phyloP scores from a whole-genome alignment of 768 basidiomycete species.

The Multifurca ochricompacta region DNA sequence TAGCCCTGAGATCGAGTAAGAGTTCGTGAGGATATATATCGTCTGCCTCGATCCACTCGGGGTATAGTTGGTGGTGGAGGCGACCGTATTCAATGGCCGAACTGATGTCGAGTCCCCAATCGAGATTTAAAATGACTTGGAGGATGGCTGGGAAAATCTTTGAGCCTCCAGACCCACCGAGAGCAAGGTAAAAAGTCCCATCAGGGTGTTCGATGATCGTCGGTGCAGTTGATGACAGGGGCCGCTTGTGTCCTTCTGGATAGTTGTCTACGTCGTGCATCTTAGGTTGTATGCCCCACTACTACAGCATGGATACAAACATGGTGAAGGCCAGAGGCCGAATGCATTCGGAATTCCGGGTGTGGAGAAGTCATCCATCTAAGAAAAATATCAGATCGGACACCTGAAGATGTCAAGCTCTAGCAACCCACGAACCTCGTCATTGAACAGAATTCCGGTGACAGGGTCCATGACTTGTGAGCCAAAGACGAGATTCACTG shows the following conservation, averaged over 20 bases:
- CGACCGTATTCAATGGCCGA: constrained; percentile 78
- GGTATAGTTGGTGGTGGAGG: constrained; percentile 82
- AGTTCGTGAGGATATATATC: constrained; percentile 47
- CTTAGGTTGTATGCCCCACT: not conserved
- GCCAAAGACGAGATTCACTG: constrained; percentile 87
- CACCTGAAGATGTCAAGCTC: not conserved
- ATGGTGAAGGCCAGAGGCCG: constrained; percentile 75
- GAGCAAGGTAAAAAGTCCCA: constrained; percentile 61
- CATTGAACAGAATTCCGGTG: constrained; percentile 85
- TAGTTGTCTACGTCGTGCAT: constrained; percentile 59
- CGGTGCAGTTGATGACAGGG: constrained; percentile 78
- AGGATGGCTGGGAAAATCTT: constrained; percentile 75
- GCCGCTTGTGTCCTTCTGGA: constrained; percentile 81
- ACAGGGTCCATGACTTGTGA: constrained; percentile 78
- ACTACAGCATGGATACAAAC: constrained; percentile 25
- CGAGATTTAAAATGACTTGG: constrained; percentile 72
- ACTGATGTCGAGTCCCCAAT: constrained; percentile 75
- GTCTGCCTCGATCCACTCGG: constrained; percentile 53
- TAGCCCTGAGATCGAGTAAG: constrained; percentile 44
- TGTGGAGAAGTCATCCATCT: constrained; percentile 91
- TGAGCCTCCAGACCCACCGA: constrained; percentile 86
- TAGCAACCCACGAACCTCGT: constrained; percentile 48
- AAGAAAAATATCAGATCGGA: not conserved
- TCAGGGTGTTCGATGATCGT: constrained; percentile 71
- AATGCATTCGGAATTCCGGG: constrained; percentile 82